Evolutionary conservation across 148 eudicot genomes (phyloP).

Genomic region (Nyssa sinensis): DNA sequence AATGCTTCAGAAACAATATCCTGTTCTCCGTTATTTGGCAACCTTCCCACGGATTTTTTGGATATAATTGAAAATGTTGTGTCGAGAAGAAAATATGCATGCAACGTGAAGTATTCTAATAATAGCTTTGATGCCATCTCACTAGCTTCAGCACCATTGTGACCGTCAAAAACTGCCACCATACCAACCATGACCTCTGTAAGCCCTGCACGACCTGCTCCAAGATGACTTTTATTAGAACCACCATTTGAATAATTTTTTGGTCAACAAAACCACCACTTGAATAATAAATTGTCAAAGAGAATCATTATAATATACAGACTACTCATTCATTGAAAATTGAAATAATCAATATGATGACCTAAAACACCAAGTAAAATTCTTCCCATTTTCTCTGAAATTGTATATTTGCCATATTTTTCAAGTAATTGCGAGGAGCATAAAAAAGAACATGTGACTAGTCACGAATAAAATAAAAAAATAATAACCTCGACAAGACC

Average conservation of each 20-base stretch:
- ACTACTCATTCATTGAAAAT: neutral
- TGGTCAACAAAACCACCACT: neutral
- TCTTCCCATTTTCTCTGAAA: too few species aligned
- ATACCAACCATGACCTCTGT: conserved; percentile 66
- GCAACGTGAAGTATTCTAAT: conserved; percentile 81
- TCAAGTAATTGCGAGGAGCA: too few species aligned
- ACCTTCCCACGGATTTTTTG: conserved; percentile 42
- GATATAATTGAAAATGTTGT: conserved; percentile 58
- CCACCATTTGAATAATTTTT: neutral
- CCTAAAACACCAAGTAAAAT: too few species aligned
- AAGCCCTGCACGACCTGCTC: conserved; percentile 62
- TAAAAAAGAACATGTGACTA: too few species aligned
- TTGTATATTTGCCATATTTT: too few species aligned
- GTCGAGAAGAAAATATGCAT: conserved; percentile 85
- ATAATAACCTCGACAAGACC: too few species aligned
- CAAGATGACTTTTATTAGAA: conserved; percentile 17
- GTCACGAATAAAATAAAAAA: too few species aligned
- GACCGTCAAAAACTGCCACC: conserved; percentile 94
- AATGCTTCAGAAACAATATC: conserved; percentile 29
- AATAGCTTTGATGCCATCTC: conserved; percentile 89
- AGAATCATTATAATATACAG: too few species aligned
- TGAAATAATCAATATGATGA: too few species aligned
- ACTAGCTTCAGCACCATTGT: conserved; percentile 97
- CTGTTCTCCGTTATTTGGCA: conserved; percentile 46
- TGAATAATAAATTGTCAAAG: neutral